A percentile compares a stretch with the other conserved stretches of the same genome.
Conservation (phyloP, 805 yeast genomes). For the Zygoascus bituminiphila region DNA sequence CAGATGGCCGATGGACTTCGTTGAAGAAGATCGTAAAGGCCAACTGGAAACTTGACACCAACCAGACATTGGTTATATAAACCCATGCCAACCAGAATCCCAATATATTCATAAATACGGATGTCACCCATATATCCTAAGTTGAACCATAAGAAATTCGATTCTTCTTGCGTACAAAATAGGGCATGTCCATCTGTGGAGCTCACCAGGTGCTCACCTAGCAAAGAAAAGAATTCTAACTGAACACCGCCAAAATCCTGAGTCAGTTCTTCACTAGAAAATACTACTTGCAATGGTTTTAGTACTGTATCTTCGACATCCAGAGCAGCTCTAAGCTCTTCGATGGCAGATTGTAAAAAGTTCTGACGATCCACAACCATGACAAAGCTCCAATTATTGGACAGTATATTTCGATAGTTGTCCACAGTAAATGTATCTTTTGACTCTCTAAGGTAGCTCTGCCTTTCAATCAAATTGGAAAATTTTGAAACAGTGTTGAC, state of each 20-base stretch:
- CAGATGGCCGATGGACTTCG: not conserved
- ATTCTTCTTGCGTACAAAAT: constrained; percentile 12
- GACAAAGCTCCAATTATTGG: constrained; percentile 5
- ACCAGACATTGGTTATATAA: constrained; percentile 25
- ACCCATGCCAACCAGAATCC: constrained; percentile 25
- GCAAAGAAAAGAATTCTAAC: constrained; percentile 21
- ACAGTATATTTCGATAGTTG: not conserved
- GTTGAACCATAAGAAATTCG: constrained; percentile 21
- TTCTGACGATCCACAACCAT: constrained; percentile 18
- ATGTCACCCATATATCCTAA: constrained; percentile 16
- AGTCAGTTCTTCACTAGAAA: constrained; percentile 23
- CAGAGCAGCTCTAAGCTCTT: constrained; percentile 10
- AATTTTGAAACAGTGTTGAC: not conserved
- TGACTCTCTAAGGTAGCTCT: not conserved
- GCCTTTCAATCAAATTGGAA: not conserved
- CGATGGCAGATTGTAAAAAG: constrained; percentile 15
- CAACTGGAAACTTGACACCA: constrained; percentile 21
- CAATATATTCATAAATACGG: constrained; percentile 18
- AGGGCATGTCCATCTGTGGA: constrained; percentile 13
- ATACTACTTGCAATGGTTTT: constrained; percentile 23
- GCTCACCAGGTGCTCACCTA: constrained; percentile 19
- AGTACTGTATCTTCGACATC: constrained; percentile 9
- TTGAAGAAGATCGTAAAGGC: constrained; percentile 16
- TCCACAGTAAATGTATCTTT: not conserved
- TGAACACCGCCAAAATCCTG: constrained; percentile 28